These are phyloP conservation scores for Murraya paniculata DNA, from an alignment of 345 rosid genomes.

Conservation along the genomic window DNA sequence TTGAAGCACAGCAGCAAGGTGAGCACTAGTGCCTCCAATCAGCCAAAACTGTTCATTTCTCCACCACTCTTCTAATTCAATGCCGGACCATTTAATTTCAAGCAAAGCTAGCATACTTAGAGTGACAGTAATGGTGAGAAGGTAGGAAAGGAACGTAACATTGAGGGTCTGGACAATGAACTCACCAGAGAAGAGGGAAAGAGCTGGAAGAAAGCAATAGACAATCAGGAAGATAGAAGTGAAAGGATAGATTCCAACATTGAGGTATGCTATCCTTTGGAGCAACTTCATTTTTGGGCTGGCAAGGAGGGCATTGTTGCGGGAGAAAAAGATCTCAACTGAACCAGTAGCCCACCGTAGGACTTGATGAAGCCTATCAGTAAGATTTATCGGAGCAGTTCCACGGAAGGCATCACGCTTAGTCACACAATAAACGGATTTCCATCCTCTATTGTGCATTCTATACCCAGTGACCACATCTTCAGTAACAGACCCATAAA, in stretches of 20 bases:
- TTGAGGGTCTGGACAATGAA: conserved; percentile 82
- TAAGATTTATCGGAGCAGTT: conserved; percentile 93
- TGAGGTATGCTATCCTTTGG: conserved; percentile 89
- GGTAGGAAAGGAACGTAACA: conserved; percentile 83
- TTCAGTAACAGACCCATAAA: conserved; percentile 98
- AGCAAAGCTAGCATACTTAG: conserved; percentile 79
- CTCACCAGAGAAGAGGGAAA: conserved; percentile 94
- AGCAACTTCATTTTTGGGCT: conserved; percentile 84
- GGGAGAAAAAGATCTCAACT: conserved; percentile 94
- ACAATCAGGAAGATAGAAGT: conserved; percentile 93
- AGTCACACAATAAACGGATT: conserved; percentile 94
- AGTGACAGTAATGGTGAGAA: conserved; percentile 70
- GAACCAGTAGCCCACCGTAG: conserved; percentile 99
- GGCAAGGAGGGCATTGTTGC: conserved; percentile 88
- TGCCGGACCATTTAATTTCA: conserved; percentile 97
- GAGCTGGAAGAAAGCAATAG: conserved; percentile 96
- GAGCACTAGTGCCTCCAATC: conserved; percentile 97
- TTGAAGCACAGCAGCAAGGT: conserved; percentile 94
- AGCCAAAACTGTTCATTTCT: conserved; percentile 98
- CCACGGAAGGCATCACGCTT: conserved; percentile 97
- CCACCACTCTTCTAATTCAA: conserved; percentile 95
- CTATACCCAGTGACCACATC: conserved; percentile 98
- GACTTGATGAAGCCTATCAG: conserved; percentile 97
- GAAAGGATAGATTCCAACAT: conserved; percentile 96
- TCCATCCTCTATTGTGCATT: conserved; percentile 99